A percentile compares a stretch with the other conserved stretches of the same genome.
These are phyloP conservation scores for Boechera stricta DNA, from an alignment of 345 rosid genomes.

Conservation along the genomic window DNA sequence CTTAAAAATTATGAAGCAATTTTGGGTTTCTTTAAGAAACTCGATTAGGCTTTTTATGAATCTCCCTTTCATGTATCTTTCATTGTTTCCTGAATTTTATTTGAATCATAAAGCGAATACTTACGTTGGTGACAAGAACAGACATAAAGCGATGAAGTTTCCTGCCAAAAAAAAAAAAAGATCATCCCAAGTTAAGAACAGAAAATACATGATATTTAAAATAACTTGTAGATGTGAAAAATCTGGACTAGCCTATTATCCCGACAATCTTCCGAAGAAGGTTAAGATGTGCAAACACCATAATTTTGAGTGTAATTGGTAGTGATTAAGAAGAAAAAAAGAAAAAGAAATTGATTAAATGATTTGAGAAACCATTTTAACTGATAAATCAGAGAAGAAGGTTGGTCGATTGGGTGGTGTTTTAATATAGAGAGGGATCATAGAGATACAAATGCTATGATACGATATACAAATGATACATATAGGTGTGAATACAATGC, in stretches of 20 bases:
- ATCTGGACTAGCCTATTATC: conserved; percentile 53
- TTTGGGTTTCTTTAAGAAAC: neutral
- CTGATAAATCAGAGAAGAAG: conserved; percentile 15
- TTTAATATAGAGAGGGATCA: neutral
- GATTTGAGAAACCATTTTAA: conserved; percentile 10
- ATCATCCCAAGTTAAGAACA: conserved; percentile 10
- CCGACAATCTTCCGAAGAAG: conserved; percentile 65
- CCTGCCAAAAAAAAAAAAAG: conserved; percentile 53
- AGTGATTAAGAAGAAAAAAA: conserved; percentile 3
- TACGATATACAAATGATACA: neutral
- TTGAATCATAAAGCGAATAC: conserved; percentile 25
- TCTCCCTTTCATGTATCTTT: neutral
- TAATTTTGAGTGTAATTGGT: conserved; percentile 33
- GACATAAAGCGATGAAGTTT: conserved; percentile 67
- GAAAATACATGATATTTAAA: neutral
- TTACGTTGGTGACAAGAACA: conserved; percentile 91
- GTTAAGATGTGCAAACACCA: conserved; percentile 55
- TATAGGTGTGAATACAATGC: conserved; percentile 8
- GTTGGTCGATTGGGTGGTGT: conserved; percentile 20
- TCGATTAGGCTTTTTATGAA: neutral
- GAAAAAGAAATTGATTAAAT: neutral
- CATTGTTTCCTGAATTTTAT: neutral
- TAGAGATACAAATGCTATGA: conserved; percentile 14
- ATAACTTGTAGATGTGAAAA: neutral
- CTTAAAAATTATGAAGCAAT: neutral